Evolutionary conservation across 202 grass and related monocot species (phyloP).

Genomic region (Setaria viridis): DNA sequence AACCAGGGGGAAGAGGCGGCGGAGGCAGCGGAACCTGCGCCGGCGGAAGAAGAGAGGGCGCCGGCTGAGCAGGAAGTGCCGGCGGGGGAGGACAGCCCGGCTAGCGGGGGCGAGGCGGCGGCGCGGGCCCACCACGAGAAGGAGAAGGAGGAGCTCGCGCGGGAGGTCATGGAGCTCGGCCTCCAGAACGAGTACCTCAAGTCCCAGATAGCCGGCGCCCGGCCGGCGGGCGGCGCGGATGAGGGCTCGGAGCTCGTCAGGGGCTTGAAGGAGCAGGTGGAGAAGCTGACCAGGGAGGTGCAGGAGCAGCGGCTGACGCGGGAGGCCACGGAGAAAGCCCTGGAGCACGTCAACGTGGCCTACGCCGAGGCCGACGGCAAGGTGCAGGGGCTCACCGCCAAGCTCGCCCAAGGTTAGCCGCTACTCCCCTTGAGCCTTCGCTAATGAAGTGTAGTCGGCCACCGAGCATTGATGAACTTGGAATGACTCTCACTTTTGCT

Average conservation of each 20-base stretch:
- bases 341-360: slow-evolving; percentile 83
- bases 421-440: slow-evolving; percentile 1
- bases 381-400: slow-evolving; percentile 73
- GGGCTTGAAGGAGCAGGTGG: slow-evolving; percentile 69
- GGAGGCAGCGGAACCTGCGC: slow-evolving; percentile 12
- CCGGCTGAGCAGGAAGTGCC: not conserved
- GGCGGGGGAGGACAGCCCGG: not conserved
- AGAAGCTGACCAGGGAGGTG: slow-evolving; percentile 65
- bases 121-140: slow-evolving; percentile 39
- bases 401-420: slow-evolving; percentile 80
- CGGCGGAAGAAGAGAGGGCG: not conserved
- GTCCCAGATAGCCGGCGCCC: slow-evolving; percentile 52
- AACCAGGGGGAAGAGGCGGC: slow-evolving; percentile 1
- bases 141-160: slow-evolving; percentile 50
- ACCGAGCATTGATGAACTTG: not conserved
- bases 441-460: not conserved
- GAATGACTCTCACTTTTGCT: slow-evolving; percentile 1
- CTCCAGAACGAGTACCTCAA: slow-evolving; percentile 72
- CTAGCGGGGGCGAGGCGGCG: slow-evolving; percentile 19
- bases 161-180: slow-evolving; percentile 63
- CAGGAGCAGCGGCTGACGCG: slow-evolving; percentile 77
- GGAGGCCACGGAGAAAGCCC: slow-evolving; percentile 71
- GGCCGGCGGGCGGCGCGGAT: not conserved
- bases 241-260: slow-evolving; percentile 51
- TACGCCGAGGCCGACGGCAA: slow-evolving; percentile 86